phyloP scores from a whole-genome alignment of 1,139 yeast genomes.

The Yarrowia galli region DNA sequence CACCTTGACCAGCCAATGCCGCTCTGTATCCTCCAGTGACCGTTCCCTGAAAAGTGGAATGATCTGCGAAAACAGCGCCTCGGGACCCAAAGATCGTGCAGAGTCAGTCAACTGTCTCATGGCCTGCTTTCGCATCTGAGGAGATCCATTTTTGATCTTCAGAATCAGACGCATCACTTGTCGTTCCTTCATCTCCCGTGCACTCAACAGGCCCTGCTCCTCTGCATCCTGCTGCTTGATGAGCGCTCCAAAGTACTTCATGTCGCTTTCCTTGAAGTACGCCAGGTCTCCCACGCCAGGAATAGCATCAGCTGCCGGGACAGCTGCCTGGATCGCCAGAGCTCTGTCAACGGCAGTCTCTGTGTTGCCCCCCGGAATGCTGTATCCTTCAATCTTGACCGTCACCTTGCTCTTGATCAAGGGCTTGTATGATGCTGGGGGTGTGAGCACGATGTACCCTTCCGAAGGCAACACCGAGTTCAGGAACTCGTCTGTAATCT shows the following conservation, averaged over 20 bases:
- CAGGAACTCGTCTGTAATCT: slow-evolving; percentile 50
- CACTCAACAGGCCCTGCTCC: slow-evolving; percentile 52
- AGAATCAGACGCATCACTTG: slow-evolving; percentile 69
- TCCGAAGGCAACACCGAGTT: slow-evolving; percentile 61
- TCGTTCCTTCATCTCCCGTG: slow-evolving; percentile 65
- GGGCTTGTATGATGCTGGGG: slow-evolving; percentile 60
- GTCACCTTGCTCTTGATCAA: slow-evolving; percentile 43
- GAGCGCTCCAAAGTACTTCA: slow-evolving; percentile 72
- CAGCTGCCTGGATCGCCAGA: slow-evolving; percentile 8
- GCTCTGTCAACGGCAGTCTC: slow-evolving; percentile 7
- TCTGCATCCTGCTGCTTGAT: slow-evolving; percentile 53
- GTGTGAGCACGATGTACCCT: slow-evolving; percentile 59
- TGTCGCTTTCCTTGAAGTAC: slow-evolving; percentile 74
- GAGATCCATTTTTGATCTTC: slow-evolving; percentile 79
- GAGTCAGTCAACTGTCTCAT: slow-evolving; percentile 70
- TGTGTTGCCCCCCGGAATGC: slow-evolving; percentile 47
- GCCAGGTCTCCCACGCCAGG: slow-evolving; percentile 71
- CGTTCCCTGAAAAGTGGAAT: slow-evolving; percentile 79
- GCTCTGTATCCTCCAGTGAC: slow-evolving; percentile 77
- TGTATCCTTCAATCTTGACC: slow-evolving; percentile 50
- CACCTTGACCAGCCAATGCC: slow-evolving; percentile 80
- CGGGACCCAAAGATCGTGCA: slow-evolving; percentile 73
- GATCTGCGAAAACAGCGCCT: slow-evolving; percentile 68
- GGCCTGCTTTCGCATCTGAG: slow-evolving; percentile 71
- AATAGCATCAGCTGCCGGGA: slow-evolving; percentile 57